Evolutionary conservation across 805 yeast species (phyloP).

Genomic region (Kockiozyma suomiensis): DNA sequence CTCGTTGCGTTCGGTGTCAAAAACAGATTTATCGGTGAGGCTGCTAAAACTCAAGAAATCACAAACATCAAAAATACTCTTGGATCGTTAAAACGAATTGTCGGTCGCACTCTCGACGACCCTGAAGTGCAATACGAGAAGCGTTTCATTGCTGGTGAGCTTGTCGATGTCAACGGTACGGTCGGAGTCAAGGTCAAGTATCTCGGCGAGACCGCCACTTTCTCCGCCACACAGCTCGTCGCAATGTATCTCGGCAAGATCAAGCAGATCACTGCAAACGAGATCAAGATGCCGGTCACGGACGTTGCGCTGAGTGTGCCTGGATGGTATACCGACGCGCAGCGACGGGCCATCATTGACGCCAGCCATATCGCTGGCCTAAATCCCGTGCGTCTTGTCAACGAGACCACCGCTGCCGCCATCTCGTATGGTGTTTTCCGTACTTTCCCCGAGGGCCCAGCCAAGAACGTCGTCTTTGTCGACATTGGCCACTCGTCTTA

Average conservation of each 20-base stretch:
- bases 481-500: constrained; percentile 97
- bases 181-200: constrained; percentile 85
- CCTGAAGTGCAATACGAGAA: constrained; percentile 77
- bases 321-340: constrained; percentile 94
- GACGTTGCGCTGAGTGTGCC: constrained; percentile 97
- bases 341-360: constrained; percentile 94
- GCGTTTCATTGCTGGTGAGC: constrained; percentile 70
- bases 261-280: constrained; percentile 75
- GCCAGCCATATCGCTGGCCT: constrained; percentile 95
- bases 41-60: constrained; percentile 94
- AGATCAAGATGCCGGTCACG: constrained; percentile 76
- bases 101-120: constrained; percentile 74
- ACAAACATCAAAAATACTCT: constrained; percentile 96
- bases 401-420: constrained; percentile 98
- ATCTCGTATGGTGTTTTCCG: constrained; percentile 99
- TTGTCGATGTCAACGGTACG: constrained; percentile 66
- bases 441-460: constrained; percentile 87
- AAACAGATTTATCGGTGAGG: constrained; percentile 91
- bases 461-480: constrained; percentile 81
- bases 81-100: constrained; percentile 87
- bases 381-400: constrained; percentile 97
- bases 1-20: constrained; percentile 88
- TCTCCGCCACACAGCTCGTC: constrained; percentile 84
- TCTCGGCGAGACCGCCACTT: constrained; percentile 74
- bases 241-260: constrained; percentile 95